Percentiles rank a stretch among this genome's conserved stretches.
phyloP scores from a whole-genome alignment of 345 rosid genomes.

The Populus nigra region DNA sequence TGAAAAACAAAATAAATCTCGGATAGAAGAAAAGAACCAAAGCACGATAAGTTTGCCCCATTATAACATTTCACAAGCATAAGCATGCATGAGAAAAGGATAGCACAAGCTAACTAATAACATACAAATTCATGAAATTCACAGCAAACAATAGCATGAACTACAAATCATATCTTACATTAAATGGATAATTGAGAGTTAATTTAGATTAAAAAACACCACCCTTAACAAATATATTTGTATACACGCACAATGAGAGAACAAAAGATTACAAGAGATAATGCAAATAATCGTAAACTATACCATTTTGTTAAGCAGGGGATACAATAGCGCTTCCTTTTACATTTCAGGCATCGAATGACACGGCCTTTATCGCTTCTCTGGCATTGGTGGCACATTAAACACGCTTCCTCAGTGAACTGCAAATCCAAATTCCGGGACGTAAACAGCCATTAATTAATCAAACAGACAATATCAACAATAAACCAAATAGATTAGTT shows the following conservation, averaged over 20 bases:
- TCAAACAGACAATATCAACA: neutral
- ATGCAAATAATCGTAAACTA: neutral
- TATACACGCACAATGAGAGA: neutral
- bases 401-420: slow-evolving; percentile 17
- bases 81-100: too few relatives aligned
- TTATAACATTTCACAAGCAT: too few relatives aligned
- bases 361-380: slow-evolving; percentile 48
- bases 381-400: slow-evolving; percentile 69
- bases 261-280: neutral
- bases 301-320: slow-evolving; percentile 49
- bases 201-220: too few relatives aligned
- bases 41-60: neutral
- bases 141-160: too few relatives aligned
- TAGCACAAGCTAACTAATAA: too few relatives aligned
- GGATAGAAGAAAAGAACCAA: slow-evolving; percentile 50
- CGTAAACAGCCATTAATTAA: neutral
- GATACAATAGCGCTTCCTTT: slow-evolving; percentile 47
- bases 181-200: too few relatives aligned
- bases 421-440: slow-evolving; percentile 4
- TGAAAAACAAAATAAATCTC: slow-evolving; percentile 39
- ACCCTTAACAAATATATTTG: too few relatives aligned
- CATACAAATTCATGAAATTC: too few relatives aligned
- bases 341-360: slow-evolving; percentile 46
- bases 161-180: too few relatives aligned
- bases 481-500: neutral